Evolutionary conservation across 805 yeast species (phyloP), one percentile per base, ranked within the genome.

Genomic region (Candida odintsovae): DNA sequence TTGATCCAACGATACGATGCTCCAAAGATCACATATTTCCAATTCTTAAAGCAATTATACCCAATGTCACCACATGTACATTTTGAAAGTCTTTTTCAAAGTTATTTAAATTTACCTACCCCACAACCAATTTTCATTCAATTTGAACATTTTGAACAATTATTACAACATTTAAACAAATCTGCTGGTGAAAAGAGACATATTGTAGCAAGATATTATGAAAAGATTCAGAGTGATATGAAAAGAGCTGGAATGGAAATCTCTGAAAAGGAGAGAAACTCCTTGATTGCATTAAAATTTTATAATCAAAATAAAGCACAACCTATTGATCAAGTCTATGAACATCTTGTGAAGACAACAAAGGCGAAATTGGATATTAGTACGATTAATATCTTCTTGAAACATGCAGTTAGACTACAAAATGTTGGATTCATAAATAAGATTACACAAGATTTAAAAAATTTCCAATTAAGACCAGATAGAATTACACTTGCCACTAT

Each of bases 91-190:
- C 44, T 64, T 9, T 61, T 47, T 36, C 39, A 48, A 1, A 57
- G 57, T 3, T 67, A 66, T 48, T 36, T 54, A 13, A 23, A 43
- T 2, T 46, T 69, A 6, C 73, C 74, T 3, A 38, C 48, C 18
- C 70, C 68, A 12, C 61, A 62, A 28, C 68, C 71, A 6, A 42
- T 50, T 13, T 59, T 59, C 38, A 56, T 69, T 18, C 47, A 52
- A 6, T 50, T 59, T 1, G 49, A 42, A 10, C 66, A 68, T 45
- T 52, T 69, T 21, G 72, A 69, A 48, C 57, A 52, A 11, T 47
- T 69, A 7, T 21, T 70, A 25, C 26, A 46, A 4, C 36, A 42
- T 3, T 51, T 64, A 29, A 48, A 53, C 45, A 38, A 42, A 4
- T 45, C 50, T 13, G 50, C 44, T 18, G 57, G 57, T 4, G 37